Evolutionary conservation across 2,329 filamentous ascomycete species (phyloP).

Genomic region (Thelonectria olida): DNA sequence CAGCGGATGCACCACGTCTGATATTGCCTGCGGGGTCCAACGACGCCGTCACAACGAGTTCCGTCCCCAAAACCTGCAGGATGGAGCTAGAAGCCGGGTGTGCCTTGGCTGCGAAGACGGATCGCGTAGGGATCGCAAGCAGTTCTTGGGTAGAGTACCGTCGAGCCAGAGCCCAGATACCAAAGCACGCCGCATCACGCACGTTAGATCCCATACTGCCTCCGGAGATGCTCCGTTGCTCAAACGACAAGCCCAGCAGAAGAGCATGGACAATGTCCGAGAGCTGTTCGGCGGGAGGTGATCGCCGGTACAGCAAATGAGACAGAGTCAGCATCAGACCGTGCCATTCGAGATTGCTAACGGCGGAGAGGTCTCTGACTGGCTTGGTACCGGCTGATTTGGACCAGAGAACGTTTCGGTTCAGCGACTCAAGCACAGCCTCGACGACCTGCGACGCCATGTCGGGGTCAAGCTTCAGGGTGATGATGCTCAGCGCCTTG

Average conservation of each 20-base stretch:
- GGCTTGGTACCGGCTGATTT: constrained; percentile 50
- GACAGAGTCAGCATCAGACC: constrained; percentile 88
- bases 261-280: constrained; percentile 80
- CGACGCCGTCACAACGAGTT: constrained; percentile 83
- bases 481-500: constrained; percentile 89
- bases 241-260: constrained; percentile 83
- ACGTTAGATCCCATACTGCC: constrained; percentile 88
- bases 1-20: constrained; percentile 88
- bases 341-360: constrained; percentile 89
- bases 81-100: constrained; percentile 57
- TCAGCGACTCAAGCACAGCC: constrained; percentile 78
- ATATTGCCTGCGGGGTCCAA: constrained; percentile 95
- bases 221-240: constrained; percentile 88
- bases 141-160: constrained; percentile 87
- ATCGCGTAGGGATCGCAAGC: constrained; percentile 64
- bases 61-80: constrained; percentile 80
- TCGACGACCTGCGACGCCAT: constrained; percentile 91
- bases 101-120: constrained; percentile 52
- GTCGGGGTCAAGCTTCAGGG: constrained; percentile 78
- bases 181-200: constrained; percentile 94
- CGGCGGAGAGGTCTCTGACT: constrained; percentile 72
- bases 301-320: constrained; percentile 85
- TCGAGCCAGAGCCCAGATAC: constrained; percentile 90
- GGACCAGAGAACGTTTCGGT: constrained; percentile 65
- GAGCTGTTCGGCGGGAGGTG: constrained; percentile 76